Percentiles rank a stretch among this genome's conserved stretches.
phyloP scores from a whole-genome alignment of 306 rosid species.

The Malus orientalis region DNA sequence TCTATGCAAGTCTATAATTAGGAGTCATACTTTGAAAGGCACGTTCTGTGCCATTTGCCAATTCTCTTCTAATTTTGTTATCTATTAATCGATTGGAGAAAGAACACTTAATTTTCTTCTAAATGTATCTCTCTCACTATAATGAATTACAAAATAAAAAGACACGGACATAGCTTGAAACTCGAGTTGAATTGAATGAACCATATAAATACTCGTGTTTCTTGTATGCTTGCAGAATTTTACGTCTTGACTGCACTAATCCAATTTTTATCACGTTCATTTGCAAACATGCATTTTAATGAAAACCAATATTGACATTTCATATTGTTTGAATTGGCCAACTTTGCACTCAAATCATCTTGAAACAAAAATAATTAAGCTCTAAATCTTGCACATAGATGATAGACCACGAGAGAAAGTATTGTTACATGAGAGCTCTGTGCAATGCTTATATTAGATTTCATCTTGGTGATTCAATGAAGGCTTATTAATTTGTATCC shows the following conservation, averaged over 20 bases:
- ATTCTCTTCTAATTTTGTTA: neutral
- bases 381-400: neutral
- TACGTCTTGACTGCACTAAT: neutral
- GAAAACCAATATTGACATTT: neutral
- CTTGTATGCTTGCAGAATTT: neutral
- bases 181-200: neutral
- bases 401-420: neutral
- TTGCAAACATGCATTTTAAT: neutral
- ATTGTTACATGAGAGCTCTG: neutral
- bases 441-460: neutral
- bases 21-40: no score
- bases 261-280: neutral
- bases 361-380: neutral
- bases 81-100: no score
- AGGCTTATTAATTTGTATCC: neutral
- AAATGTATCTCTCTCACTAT: no score
- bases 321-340: neutral
- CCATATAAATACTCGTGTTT: neutral
- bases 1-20: neutral
- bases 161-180: neutral
- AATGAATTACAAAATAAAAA: neutral
- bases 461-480: neutral
- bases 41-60: neutral
- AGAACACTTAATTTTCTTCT: no score
- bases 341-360: neutral